Evolutionary conservation across 495 filamentous ascomycete genomes (phyloP).

Genomic region (Penicillium roqueforti): DNA sequence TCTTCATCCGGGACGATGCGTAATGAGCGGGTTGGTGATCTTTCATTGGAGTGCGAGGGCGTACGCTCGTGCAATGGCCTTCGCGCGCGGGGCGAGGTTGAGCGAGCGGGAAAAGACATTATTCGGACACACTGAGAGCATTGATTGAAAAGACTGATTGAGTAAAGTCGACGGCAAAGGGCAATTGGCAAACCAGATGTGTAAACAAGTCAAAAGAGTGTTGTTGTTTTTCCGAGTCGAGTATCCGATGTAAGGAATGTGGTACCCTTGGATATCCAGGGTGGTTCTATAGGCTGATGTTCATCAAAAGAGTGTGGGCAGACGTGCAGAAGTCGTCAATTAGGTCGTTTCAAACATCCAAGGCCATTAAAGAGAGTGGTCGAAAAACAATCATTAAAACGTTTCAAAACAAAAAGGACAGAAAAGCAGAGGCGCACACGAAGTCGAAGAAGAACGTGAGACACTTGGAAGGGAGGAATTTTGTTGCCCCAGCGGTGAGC

Average conservation of each 20-base stretch:
- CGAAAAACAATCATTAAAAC: conserved; percentile 24
- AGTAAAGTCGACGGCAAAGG: background rate
- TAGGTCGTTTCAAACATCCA: conserved; percentile 24
- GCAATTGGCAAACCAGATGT: background rate
- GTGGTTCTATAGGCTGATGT: conserved; percentile 4
- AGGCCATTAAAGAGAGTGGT: conserved; percentile 32
- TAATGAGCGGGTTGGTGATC: conserved; percentile 33
- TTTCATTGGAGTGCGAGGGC: conserved; percentile 49
- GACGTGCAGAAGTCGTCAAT: conserved; percentile 28
- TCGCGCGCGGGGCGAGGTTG: conserved; percentile 37
- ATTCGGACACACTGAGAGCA: conserved; percentile 31
- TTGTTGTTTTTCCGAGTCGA: conserved; percentile 20
- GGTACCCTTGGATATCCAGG: conserved; percentile 18
- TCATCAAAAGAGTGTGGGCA: conserved; percentile 20
- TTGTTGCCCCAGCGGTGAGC: conserved; percentile 34
- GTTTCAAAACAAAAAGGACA: conserved; percentile 39
- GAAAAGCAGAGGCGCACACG: conserved; percentile 30
- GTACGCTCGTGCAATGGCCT: conserved; percentile 50
- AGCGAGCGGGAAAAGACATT: conserved; percentile 33
- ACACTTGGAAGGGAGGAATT: conserved; percentile 26
- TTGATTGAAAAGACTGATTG: conserved; percentile 23
- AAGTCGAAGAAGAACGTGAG: conserved; percentile 25
- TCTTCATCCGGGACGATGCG: conserved; percentile 38
- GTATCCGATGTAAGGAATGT: conserved; percentile 32
- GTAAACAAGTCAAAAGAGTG: conserved; percentile 14